phyloP scores from a whole-genome alignment of 2,329 filamentous ascomycete species.

The Pseudogymnoascus sp. region DNA sequence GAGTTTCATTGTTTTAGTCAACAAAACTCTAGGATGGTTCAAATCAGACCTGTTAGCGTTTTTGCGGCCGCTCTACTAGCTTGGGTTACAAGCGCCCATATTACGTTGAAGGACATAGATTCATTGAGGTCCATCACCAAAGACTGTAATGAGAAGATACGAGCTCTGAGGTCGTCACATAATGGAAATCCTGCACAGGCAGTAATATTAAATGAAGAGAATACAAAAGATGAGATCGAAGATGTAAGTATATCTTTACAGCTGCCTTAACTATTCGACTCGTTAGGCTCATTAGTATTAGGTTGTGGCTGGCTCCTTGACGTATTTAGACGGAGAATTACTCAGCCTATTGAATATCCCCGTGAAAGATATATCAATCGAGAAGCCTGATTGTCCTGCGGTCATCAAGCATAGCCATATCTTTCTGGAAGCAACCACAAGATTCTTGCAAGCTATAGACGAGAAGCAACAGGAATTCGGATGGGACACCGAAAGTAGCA shows the following conservation, averaged over 20 bases:
- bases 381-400: constrained; percentile 12
- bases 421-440: constrained; percentile 22
- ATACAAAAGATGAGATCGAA: constrained; percentile 18
- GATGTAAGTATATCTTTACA: constrained; percentile 19
- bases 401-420: constrained; percentile 21
- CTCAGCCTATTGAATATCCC: constrained; percentile 13
- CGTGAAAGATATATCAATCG: not conserved
- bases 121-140: not conserved
- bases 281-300: constrained; percentile 10
- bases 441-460: constrained; percentile 24
- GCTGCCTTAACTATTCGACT: constrained; percentile 4
- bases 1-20: not conserved
- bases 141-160: not conserved
- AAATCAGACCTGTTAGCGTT: not conserved
- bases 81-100: not conserved
- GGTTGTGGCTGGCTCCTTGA: constrained; percentile 5
- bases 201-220: not conserved
- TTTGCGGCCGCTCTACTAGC: not conserved
- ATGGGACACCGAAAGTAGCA: constrained; percentile 18
- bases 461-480: constrained; percentile 21
- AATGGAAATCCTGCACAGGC: not conserved
- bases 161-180: not conserved
- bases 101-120: not conserved
- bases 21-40: not conserved
- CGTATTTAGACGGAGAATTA: constrained; percentile 4